Evolutionary conservation across 192 early-diverging fungal genomes (phyloP), one percentile per base, ranked within the genome.

Genomic region (Dissophora globulifera): DNA sequence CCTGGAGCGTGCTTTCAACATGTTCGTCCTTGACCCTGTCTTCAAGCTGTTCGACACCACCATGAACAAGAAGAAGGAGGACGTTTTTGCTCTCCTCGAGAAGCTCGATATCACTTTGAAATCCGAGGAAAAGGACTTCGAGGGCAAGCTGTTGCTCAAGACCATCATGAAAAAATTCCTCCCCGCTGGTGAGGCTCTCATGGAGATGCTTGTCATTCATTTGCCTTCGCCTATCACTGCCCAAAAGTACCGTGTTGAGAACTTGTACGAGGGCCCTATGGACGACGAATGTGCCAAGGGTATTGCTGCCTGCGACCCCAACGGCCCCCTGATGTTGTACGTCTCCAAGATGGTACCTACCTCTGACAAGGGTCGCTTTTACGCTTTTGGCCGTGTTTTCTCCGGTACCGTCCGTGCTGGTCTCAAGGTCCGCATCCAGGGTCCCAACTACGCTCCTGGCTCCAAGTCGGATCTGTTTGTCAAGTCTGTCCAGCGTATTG

Each of bases 301-400:
- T 81, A 97, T 98, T 80, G 78, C 79, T 31, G 78, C 87, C 74
- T 97, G 96, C 81, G 93, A 99, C 85, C 91, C 95, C 80, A 88
- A 89, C 19, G 97, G 84, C 81, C 96, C 97, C 43, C 93, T 99
- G 62, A 97, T 99, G 95, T 86, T 99, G 79, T 97, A 99, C 90
- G 89, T 99, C 78, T 97, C 96, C 84, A 99, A 99, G 93, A 97
- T 97, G 97, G 96, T 97, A 58, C 96, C 96, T 52, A 97, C 97
- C 62, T 95, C 95, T 58, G 97, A 99, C 84, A 97, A 96, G 89
- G 96, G 96, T 79, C 94, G 97, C 81, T 99, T 99, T 92, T 97
- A 95, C 83, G 97, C 97, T 55, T 99, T 99, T 78, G 97, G 97
- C 74, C 96, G 97, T 94, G 97, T 99, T 80, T 98, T 99, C 91